Percentiles rank a stretch among this genome's conserved stretches.
These are phyloP conservation scores for Elsinoe fawcettii DNA, from an alignment of 2,329 filamentous ascomycete genomes.

Conservation along the genomic window DNA sequence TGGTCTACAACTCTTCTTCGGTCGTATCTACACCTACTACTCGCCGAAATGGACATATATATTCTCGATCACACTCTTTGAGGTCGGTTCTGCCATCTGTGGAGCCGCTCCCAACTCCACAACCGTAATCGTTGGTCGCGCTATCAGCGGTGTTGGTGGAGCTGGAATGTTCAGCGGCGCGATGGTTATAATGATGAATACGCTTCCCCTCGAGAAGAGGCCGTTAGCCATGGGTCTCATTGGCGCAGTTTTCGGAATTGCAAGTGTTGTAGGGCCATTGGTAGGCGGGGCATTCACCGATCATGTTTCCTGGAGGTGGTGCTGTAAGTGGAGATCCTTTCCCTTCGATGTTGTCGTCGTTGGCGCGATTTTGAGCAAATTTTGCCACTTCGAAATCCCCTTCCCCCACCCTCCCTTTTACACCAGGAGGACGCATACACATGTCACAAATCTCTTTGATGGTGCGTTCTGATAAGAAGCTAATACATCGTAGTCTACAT, in stretches of 20 bases:
- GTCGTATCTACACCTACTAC: slow-evolving; percentile 43
- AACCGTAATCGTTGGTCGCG: slow-evolving; percentile 45
- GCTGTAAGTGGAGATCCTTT: slow-evolving; percentile 34
- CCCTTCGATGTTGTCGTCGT: slow-evolving; percentile 38
- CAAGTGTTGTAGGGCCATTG: slow-evolving; percentile 42
- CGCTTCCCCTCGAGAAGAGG: slow-evolving; percentile 39
- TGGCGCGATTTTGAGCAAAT: too few species aligned
- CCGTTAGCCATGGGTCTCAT: slow-evolving; percentile 44
- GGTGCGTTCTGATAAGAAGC: too few species aligned
- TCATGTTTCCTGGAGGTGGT: slow-evolving; percentile 41
- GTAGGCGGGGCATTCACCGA: slow-evolving; percentile 35
- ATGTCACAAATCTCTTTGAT: too few species aligned
- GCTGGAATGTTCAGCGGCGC: slow-evolving; percentile 46
- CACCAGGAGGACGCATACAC: too few species aligned
- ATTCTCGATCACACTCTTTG: slow-evolving; percentile 40
- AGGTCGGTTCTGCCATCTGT: slow-evolving; percentile 46
- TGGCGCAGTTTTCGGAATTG: slow-evolving; percentile 39
- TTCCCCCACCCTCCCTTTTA: too few species aligned
- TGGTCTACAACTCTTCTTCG: slow-evolving; percentile 37
- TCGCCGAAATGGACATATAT: slow-evolving; percentile 42
- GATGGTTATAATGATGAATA: slow-evolving; percentile 40
- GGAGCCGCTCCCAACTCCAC: slow-evolving; percentile 43
- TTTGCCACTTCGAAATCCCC: too few species aligned
- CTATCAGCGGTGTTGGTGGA: slow-evolving; percentile 43
- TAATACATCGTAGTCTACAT: slow-evolving; percentile 42